Evolutionary conservation across 192 early-diverging fungal species (phyloP), one percentile per base, ranked within the genome.

Genomic region (Backusella morwellensis): DNA sequence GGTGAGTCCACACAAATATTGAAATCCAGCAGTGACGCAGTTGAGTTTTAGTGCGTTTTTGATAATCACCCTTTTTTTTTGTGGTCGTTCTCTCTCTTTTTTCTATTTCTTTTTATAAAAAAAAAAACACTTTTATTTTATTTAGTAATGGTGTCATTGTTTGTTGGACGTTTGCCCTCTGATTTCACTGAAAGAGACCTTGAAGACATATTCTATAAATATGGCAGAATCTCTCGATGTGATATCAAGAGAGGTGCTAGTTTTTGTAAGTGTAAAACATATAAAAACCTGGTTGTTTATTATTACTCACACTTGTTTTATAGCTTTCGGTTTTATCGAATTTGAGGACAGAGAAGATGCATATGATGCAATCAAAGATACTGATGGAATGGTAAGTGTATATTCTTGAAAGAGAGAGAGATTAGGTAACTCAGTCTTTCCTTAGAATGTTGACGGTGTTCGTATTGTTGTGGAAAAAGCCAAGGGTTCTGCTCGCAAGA

Each of bases 321-420:
- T 70, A 87, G 86, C 79, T 80, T 87, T 73, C 76, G 86, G 86
- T 42, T 88, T 88, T 74, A 78, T 88, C 35, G 87, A 86, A 59
- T 88, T 77, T 77, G 84, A 88, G 35, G 80, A 86, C 56, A 80
- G 78, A 21, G 70, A 79, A 9, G 87, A 88, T 66, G 87, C 86
- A 41, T 78, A 84, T 50, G 82, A 84, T 68, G 81, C 81, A 15
- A 35, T 84, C 73, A 59, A 41, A 59, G 76, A 75, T 35, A 38
- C 41, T 17, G 69, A 80, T 35, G 78, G 78, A 14, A 80, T 80
- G 73, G 78, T 80, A 63, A 59, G 44, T 63, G 29, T 26, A 4
- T 44, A 41, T 29, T 66, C 19, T 40, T 9, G 4, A 9, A 41
- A 40, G 42, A 15, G 12, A 17, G 70, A 19, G 12, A 17, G 70